phyloP scores from a whole-genome alignment of 1,284 basidiomycete genomes.

The Ceratobasidium sp. region DNA sequence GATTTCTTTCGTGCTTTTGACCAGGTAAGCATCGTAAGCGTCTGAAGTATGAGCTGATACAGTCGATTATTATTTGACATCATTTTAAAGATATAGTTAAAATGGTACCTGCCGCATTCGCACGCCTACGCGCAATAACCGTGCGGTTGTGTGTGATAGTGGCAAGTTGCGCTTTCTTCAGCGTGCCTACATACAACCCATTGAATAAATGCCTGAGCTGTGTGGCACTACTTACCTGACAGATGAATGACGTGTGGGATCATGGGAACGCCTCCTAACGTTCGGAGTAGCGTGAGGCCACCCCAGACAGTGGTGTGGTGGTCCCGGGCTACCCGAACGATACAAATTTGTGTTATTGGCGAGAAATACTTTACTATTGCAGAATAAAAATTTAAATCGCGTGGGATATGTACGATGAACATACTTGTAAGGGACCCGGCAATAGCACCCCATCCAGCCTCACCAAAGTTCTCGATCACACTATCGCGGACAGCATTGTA shows the following conservation, averaged over 20 bases:
- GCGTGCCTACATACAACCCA: conserved; percentile 61
- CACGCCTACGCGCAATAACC: conserved; percentile 66
- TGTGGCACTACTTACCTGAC: conserved; percentile 60
- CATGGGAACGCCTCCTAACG: conserved; percentile 61
- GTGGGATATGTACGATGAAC: conserved; percentile 41
- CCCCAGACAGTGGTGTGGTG: conserved; percentile 76
- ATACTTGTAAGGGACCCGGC: conserved; percentile 68
- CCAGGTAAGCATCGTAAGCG: conserved; percentile 57
- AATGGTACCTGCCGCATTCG: conserved; percentile 51
- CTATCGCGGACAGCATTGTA: conserved; percentile 71
- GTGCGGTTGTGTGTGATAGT: conserved; percentile 73
- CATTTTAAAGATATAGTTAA: conserved; percentile 55
- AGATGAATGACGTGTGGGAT: conserved; percentile 75
- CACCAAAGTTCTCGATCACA: conserved; percentile 73
- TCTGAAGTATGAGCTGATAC: conserved; percentile 19
- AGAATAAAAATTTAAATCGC: background rate
- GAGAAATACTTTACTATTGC: conserved; percentile 80
- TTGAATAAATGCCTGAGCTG: too few relatives aligned
- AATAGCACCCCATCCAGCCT: conserved; percentile 78
- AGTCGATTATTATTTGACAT: background rate
- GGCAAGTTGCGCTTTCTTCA: conserved; percentile 75
- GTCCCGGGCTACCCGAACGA: conserved; percentile 76
- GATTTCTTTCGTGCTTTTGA: conserved; percentile 64
- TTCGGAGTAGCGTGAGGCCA: conserved; percentile 65
- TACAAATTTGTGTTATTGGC: conserved; percentile 73